Percentiles rank a stretch among this genome's conserved stretches.
phyloP scores from a whole-genome alignment of 83 land plant genomes.

The Picea mariana region DNA sequence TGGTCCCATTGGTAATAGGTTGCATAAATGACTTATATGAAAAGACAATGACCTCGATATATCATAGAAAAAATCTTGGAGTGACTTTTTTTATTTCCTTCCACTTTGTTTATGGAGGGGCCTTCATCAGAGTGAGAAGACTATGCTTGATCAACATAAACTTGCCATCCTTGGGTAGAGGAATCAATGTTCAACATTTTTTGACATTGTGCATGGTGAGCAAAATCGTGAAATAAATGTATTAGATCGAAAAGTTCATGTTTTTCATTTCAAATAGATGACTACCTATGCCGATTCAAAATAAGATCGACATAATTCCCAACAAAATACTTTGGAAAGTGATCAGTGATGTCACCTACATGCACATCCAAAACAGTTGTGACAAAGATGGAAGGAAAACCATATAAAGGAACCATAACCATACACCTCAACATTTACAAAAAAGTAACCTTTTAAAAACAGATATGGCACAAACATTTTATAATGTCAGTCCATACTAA shows the following conservation, averaged over 20 bases:
- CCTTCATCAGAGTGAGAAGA: too few species aligned
- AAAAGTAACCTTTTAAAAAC: not conserved
- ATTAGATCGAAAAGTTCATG: slow-evolving; percentile 82
- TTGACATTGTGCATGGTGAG: slow-evolving; percentile 59
- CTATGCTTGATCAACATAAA: slow-evolving; percentile 31
- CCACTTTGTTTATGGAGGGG: slow-evolving; percentile 29
- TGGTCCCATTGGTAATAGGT: slow-evolving; percentile 61
- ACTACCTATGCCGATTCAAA: slow-evolving; percentile 63
- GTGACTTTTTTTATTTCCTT: too few species aligned
- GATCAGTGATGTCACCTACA: too few species aligned
- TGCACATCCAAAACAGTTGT: too few species aligned
- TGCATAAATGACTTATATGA: too few species aligned
- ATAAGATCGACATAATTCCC: slow-evolving; percentile 84
- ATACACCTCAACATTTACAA: not conserved
- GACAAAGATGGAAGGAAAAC: too few species aligned
- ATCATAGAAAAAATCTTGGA: too few species aligned
- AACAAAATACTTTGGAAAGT: too few species aligned
- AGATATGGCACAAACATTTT: not conserved
- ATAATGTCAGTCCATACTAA: too few species aligned
- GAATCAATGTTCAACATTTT: slow-evolving; percentile 38
- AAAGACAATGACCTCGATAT: too few species aligned
- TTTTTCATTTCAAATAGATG: slow-evolving; percentile 68
- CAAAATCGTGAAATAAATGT: slow-evolving; percentile 74
- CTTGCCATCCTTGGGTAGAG: slow-evolving; percentile 23
- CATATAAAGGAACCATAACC: not conserved